Percentiles rank a stretch among this genome's conserved stretches.
These are phyloP conservation scores for Zostera marina DNA, from an alignment of 116 monocot species.

Conservation along the genomic window DNA sequence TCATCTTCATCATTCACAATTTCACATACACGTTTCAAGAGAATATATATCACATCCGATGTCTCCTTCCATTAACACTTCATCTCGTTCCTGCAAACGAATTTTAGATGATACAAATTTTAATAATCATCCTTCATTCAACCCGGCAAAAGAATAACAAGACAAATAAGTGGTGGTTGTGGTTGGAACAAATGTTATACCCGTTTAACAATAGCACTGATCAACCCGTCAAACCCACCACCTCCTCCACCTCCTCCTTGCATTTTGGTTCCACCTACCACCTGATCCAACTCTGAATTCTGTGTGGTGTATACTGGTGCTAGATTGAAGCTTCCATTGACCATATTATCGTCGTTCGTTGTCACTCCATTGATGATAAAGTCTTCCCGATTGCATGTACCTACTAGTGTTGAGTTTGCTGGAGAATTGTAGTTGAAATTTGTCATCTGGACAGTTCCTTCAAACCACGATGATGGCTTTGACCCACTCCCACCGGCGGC, in stretches of 20 bases:
- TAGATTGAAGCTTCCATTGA: slow-evolving; percentile 12
- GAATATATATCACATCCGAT: slow-evolving; percentile 7
- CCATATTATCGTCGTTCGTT: slow-evolving; percentile 4
- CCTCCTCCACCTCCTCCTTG: slow-evolving; percentile 29
- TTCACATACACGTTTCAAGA: slow-evolving; percentile 9
- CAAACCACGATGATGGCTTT: slow-evolving; percentile 7
- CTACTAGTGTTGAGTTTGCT: slow-evolving; percentile 13
- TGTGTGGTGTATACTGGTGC: slow-evolving; percentile 6
- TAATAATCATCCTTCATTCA: too few species aligned
- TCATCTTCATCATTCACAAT: too few species aligned
- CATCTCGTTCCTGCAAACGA: slow-evolving; percentile 5
- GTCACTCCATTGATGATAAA: slow-evolving; percentile 6
- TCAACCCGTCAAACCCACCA: slow-evolving; percentile 37
- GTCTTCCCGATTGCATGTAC: slow-evolving; percentile 1
- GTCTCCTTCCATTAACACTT: slow-evolving; percentile 3
- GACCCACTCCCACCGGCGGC: slow-evolving; percentile 1
- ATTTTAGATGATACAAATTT: neutral
- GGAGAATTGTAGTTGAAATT: slow-evolving; percentile 9
- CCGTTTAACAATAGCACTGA: slow-evolving; percentile 45
- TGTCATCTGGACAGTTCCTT: slow-evolving; percentile 8
- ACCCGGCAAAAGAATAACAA: neutral
- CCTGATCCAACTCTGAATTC: slow-evolving; percentile 9
- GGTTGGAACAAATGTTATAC: slow-evolving; percentile 6
- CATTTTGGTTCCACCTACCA: slow-evolving; percentile 13
- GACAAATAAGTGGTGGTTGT: neutral